Conservation (phyloP, 2,329 filamentous ascomycete genomes). For the Colletotrichum cereale region DNA sequence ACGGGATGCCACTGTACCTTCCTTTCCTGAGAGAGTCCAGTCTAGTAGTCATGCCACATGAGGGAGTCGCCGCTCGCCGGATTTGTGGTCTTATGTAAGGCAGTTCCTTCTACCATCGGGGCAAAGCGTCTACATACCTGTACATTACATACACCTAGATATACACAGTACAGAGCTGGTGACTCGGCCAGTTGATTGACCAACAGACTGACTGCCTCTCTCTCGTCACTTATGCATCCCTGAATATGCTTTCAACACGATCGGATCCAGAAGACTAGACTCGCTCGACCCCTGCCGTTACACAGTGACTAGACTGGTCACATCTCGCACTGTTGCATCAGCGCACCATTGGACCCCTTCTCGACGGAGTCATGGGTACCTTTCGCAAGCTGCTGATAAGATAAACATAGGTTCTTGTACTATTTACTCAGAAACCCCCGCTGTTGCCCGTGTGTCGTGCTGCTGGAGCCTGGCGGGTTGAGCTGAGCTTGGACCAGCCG, state of each 20-base stretch:
- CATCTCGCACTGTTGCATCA: slow-evolving; percentile 35
- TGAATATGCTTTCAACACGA: background rate
- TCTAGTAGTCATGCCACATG: slow-evolving; percentile 9
- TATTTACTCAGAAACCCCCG: background rate
- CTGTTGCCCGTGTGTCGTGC: slow-evolving; percentile 5
- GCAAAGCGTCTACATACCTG: no score
- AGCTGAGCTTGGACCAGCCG: background rate
- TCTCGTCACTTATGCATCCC: background rate
- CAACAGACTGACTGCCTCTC: slow-evolving; percentile 8
- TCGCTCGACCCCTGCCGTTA: background rate
- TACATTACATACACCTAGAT: no score
- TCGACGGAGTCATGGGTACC: no score
- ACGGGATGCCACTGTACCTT: slow-evolving; percentile 17
- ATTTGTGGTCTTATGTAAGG: background rate
- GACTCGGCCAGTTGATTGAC: no score
- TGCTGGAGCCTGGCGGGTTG: background rate
- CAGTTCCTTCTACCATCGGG: background rate
- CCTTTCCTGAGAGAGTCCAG: background rate
- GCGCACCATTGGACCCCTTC: background rate
- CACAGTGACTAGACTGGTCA: background rate
- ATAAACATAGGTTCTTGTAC: no score
- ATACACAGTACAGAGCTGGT: no score
- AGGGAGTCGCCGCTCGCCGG: background rate
- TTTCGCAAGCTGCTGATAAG: slow-evolving; percentile 2
- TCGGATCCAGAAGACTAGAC: background rate